Evolutionary conservation across 2,329 filamentous ascomycete species (phyloP).

Genomic region (Colletotrichum tabaci): DNA sequence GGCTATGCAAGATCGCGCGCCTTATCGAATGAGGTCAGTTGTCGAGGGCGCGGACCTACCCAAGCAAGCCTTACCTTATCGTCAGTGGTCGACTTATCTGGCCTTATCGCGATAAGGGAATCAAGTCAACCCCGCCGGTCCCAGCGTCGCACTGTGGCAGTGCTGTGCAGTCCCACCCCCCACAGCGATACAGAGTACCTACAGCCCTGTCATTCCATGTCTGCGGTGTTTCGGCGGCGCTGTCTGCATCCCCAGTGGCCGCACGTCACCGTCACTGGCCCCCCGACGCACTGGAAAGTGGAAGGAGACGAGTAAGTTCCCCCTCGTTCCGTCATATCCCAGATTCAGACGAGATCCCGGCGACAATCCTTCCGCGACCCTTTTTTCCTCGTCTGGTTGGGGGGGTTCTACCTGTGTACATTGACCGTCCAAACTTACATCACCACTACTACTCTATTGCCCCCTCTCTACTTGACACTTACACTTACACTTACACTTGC

Average conservation of each 20-base stretch:
- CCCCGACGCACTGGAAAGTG: background rate
- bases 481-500: background rate
- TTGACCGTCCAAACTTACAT: too few relatives aligned
- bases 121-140: constrained; percentile 29
- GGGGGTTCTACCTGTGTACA: too few relatives aligned
- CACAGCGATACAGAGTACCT: too few relatives aligned
- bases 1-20: background rate
- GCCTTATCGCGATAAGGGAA: constrained; percentile 4
- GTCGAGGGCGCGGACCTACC: background rate
- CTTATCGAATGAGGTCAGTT: constrained; percentile 22
- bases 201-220: constrained; percentile 17
- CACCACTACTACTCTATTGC: too few relatives aligned
- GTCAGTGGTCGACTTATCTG: background rate
- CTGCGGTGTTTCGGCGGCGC: background rate
- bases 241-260: background rate
- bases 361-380: constrained; percentile 2
- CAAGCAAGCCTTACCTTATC: constrained; percentile 10
- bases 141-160: constrained; percentile 29
- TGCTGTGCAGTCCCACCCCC: constrained; percentile 16
- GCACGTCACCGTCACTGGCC: constrained; percentile 40
- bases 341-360: constrained; percentile 7
- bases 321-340: background rate
- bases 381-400: background rate
- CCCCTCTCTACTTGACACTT: too few relatives aligned
- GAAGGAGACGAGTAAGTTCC: background rate